These are phyloP conservation scores for Fraxinus dipetala DNA, from an alignment of 305 asterid species.

Conservation along the genomic window DNA sequence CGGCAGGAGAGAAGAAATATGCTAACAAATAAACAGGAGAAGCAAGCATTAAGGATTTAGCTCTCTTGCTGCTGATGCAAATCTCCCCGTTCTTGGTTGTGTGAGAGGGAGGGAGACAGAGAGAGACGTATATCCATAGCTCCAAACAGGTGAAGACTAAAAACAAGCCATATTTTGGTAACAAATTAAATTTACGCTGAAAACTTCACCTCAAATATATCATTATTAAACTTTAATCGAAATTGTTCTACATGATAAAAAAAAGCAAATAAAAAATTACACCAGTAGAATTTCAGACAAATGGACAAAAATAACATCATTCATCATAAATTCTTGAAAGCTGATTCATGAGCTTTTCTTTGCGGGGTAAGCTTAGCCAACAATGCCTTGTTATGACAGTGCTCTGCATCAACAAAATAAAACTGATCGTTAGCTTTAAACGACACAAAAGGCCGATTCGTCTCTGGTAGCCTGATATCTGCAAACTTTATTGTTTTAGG, in stretches of 20 bases:
- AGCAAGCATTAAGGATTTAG: neutral
- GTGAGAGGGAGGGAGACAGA: neutral
- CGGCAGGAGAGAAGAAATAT: neutral
- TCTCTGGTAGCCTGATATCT: constrained; percentile 60
- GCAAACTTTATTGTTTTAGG: constrained; percentile 70
- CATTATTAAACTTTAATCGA: constrained; percentile 13
- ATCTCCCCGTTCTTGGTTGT: neutral
- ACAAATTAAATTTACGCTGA: constrained; percentile 9
- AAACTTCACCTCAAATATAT: neutral
- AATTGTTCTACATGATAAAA: neutral
- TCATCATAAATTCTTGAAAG: constrained; percentile 61
- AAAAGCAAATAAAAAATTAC: neutral
- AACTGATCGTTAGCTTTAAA: constrained; percentile 64
- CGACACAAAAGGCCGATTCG: constrained; percentile 69
- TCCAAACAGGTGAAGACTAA: constrained; percentile 2
- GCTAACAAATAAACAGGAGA: neutral
- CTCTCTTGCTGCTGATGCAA: neutral
- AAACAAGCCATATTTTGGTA: constrained; percentile 6
- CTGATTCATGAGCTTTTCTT: constrained; percentile 40
- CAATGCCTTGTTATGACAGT: constrained; percentile 77
- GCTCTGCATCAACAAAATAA: constrained; percentile 72
- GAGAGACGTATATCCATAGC: neutral
- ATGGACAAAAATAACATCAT: constrained; percentile 6
- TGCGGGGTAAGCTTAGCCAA: constrained; percentile 70
- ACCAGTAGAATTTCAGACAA: neutral